Evolutionary conservation across 805 yeast species (phyloP).

Genomic region (Pachysolen tannophilus): DNA sequence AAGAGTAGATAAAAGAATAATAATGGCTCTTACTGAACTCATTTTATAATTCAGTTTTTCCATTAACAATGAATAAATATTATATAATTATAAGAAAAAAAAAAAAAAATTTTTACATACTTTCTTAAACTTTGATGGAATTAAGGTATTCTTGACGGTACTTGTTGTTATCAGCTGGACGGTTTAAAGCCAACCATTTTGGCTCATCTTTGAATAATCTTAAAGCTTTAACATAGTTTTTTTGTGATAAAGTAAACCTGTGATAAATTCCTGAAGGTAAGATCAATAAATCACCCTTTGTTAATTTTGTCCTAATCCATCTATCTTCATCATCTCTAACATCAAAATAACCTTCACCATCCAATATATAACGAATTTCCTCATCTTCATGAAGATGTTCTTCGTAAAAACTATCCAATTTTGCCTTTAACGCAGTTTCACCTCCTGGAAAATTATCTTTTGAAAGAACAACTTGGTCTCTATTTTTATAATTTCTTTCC

Average conservation of each 20-base stretch:
- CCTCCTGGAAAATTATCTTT: slow-evolving; percentile 55
- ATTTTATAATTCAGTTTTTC: no score
- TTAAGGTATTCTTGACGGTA: slow-evolving; percentile 39
- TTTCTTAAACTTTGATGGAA: slow-evolving; percentile 13
- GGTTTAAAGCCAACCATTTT: slow-evolving; percentile 83
- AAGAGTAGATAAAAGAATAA: no score
- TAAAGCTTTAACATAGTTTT: slow-evolving; percentile 63
- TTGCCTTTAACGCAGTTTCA: slow-evolving; percentile 48
- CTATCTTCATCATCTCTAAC: slow-evolving; percentile 55
- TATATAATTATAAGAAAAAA: no score
- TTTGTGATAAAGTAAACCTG: slow-evolving; percentile 70
- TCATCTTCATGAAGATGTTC: slow-evolving; percentile 97
- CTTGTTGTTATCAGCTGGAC: slow-evolving; percentile 48
- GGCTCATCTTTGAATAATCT: slow-evolving; percentile 92
- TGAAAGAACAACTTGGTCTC: slow-evolving; percentile 63
- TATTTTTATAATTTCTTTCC: slow-evolving; percentile 68
- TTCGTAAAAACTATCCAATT: slow-evolving; percentile 61
- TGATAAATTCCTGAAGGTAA: slow-evolving; percentile 94
- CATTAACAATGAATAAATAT: no score
- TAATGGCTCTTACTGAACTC: no score
- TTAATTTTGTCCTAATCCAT: slow-evolving; percentile 74
- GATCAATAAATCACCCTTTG: slow-evolving; percentile 57
- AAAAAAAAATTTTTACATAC: background rate
- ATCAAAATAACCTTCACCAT: slow-evolving; percentile 90
- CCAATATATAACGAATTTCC: slow-evolving; percentile 84